Evolutionary conservation across 2,329 filamentous ascomycete species (phyloP).

Genomic region (Pestalotiopsis sp.): DNA sequence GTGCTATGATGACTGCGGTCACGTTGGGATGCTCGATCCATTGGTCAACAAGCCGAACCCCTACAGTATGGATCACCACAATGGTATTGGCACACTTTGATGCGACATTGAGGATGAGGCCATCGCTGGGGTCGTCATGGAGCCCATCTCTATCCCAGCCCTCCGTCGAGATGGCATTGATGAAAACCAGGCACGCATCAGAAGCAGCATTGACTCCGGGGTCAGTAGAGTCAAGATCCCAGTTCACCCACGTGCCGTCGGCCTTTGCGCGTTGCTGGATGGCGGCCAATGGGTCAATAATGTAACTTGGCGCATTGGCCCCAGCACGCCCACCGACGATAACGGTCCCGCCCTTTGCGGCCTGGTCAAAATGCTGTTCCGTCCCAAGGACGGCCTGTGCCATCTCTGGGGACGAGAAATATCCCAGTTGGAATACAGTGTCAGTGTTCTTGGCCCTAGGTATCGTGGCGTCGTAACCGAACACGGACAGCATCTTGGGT

Average conservation of each 20-base stretch:
- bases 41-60: slow-evolving; percentile 61
- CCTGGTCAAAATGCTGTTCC: slow-evolving; percentile 48
- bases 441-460: slow-evolving; percentile 51
- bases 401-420: slow-evolving; percentile 50
- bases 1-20: slow-evolving; percentile 64
- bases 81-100: slow-evolving; percentile 63
- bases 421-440: slow-evolving; percentile 45
- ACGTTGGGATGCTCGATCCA: slow-evolving; percentile 70
- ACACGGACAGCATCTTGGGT: slow-evolving; percentile 58
- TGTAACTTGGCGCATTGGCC: slow-evolving; percentile 52
- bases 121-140: slow-evolving; percentile 69
- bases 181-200: slow-evolving; percentile 67
- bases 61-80: slow-evolving; percentile 66
- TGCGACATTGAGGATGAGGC: slow-evolving; percentile 61
- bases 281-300: slow-evolving; percentile 56
- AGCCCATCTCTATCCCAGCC: slow-evolving; percentile 70
- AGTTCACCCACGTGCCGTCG: slow-evolving; percentile 61
- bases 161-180: slow-evolving; percentile 76
- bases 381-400: slow-evolving; percentile 44
- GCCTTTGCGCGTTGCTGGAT: slow-evolving; percentile 55
- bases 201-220: slow-evolving; percentile 49
- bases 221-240: slow-evolving; percentile 51
- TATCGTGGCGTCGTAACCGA: slow-evolving; percentile 65
- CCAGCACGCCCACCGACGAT: slow-evolving; percentile 55
- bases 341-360: slow-evolving; percentile 53